phyloP scores from a whole-genome alignment of 2,329 filamentous ascomycete species.

The Hymenoscyphus infarciens region DNA sequence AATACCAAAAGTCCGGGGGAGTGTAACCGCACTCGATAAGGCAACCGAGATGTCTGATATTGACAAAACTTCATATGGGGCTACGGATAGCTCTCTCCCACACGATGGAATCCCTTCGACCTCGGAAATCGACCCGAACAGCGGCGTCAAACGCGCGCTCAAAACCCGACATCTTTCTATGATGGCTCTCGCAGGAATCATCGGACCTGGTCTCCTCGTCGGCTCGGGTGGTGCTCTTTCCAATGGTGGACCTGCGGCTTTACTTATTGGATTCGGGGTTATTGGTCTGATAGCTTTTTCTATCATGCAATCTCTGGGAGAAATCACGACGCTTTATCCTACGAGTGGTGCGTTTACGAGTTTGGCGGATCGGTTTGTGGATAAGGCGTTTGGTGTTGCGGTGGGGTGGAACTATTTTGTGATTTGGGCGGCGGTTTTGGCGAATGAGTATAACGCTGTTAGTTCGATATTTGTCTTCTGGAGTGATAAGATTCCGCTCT shows the following conservation, averaged over 20 bases:
- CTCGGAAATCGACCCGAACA: conserved; percentile 47
- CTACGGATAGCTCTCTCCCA: neutral
- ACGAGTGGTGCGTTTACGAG: conserved; percentile 69
- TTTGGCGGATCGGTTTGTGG: conserved; percentile 66
- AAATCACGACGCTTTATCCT: conserved; percentile 70
- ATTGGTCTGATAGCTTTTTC: conserved; percentile 65
- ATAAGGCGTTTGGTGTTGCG: conserved; percentile 65
- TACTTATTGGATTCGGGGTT: conserved; percentile 69
- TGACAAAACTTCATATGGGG: neutral
- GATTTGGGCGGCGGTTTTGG: conserved; percentile 44
- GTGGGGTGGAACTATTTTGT: conserved; percentile 47
- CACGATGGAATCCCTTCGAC: neutral
- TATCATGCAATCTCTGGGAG: conserved; percentile 62
- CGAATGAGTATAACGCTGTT: conserved; percentile 69
- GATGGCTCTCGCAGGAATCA: conserved; percentile 43
- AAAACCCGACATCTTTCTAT: conserved; percentile 66
- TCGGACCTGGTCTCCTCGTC: conserved; percentile 68
- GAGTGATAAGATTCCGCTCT: conserved; percentile 58
- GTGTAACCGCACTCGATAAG: no score
- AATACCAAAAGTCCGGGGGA: neutral
- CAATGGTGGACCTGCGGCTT: conserved; percentile 65
- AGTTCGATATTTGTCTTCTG: conserved; percentile 64
- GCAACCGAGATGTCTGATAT: conserved; percentile 3
- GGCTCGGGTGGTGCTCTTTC: conserved; percentile 67
- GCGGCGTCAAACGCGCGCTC: conserved; percentile 64